These are phyloP conservation scores for Alternaria dauci DNA, from an alignment of 2,329 filamentous ascomycete genomes.

Conservation along the genomic window DNA sequence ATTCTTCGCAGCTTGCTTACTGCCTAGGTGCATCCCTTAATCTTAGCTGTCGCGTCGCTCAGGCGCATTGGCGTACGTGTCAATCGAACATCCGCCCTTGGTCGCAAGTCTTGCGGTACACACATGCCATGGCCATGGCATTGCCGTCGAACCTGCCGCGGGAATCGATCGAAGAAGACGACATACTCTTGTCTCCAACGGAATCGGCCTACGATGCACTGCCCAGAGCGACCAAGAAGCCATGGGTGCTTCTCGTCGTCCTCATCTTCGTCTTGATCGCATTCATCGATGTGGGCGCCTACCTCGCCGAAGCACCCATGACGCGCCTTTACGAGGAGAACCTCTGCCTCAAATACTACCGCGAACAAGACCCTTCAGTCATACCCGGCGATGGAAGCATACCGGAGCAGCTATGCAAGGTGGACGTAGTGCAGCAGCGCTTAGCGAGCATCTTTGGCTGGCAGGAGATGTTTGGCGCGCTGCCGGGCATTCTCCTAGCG, in stretches of 20 bases:
- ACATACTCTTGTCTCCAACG: conserved; percentile 26
- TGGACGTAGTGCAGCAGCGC: conserved; percentile 58
- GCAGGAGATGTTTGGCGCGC: conserved; percentile 58
- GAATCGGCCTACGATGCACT: conserved; percentile 5
- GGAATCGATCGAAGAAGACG: conserved; percentile 30
- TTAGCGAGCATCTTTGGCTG: conserved; percentile 61
- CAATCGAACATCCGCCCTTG: not conserved
- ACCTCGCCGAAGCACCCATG: conserved; percentile 55
- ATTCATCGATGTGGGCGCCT: conserved; percentile 57
- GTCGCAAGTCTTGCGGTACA: not conserved
- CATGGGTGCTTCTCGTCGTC: conserved; percentile 41
- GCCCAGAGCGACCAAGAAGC: conserved; percentile 31
- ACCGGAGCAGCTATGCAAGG: conserved; percentile 60
- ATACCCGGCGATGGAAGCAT: conserved; percentile 55
- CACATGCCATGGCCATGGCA: conserved; percentile 18
- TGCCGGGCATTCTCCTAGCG: conserved; percentile 56
- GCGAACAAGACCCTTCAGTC: conserved; percentile 52
- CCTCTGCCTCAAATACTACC: conserved; percentile 57
- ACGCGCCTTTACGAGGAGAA: conserved; percentile 61
- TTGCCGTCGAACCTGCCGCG: conserved; percentile 12
- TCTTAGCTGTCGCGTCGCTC: not conserved
- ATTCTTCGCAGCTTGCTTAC: not conserved
- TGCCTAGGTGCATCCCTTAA: not conserved
- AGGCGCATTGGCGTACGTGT: not conserved
- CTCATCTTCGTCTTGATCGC: conserved; percentile 54